A percentile compares a stretch with the other conserved stretches of the same genome.
phyloP scores from a whole-genome alignment of 2,329 filamentous ascomycete species.

The Epichloe baconii region DNA sequence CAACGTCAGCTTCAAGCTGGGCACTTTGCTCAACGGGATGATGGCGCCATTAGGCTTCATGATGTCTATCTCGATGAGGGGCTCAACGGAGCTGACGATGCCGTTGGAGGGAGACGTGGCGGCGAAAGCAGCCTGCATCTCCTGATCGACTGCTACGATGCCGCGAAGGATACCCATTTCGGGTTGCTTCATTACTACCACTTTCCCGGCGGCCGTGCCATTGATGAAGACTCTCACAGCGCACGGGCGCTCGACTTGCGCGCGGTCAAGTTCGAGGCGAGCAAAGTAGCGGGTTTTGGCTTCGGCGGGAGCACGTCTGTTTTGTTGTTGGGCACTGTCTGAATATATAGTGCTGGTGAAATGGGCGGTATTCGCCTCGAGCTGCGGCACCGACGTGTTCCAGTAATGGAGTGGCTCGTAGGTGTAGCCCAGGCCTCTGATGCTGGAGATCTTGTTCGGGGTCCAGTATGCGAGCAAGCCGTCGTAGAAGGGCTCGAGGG shows the following conservation, averaged over 20 bases:
- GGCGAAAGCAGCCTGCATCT: not conserved
- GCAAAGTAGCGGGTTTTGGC: conserved; percentile 22
- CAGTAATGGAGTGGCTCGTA: conserved; percentile 25
- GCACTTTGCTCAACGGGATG: conserved; percentile 14
- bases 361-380: conserved; percentile 16
- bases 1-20: conserved; percentile 25
- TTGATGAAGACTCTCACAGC: conserved; percentile 21
- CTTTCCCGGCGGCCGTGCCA: conserved; percentile 18
- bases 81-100: not conserved
- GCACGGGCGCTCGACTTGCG: conserved; percentile 23
- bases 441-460: conserved; percentile 19
- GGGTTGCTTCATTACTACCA: conserved; percentile 25
- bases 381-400: conserved; percentile 17
- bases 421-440: conserved; percentile 25
- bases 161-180: conserved; percentile 18
- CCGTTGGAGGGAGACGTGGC: not conserved
- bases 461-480: conserved; percentile 27
- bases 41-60: conserved; percentile 19
- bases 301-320: not conserved
- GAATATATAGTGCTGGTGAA: conserved; percentile 23
- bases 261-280: conserved; percentile 20
- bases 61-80: conserved; percentile 2
- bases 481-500: conserved; percentile 38
- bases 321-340: not conserved
- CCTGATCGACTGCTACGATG: conserved; percentile 32